Evolutionary conservation across 1,284 basidiomycete species (phyloP).

Genomic region (Naganishia sp.): DNA sequence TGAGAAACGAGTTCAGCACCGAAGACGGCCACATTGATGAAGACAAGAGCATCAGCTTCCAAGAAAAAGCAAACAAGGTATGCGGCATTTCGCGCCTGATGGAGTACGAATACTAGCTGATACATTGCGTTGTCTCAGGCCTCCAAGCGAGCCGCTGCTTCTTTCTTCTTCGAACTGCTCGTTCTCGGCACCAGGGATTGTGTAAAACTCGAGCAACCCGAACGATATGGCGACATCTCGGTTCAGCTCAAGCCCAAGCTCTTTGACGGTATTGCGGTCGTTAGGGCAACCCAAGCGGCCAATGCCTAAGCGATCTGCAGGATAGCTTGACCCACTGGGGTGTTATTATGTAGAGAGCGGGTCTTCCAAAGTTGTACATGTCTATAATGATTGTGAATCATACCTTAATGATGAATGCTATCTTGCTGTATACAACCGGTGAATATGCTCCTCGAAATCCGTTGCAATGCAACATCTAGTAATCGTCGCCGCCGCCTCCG

Average conservation of each 20-base stretch:
- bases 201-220: slow-evolving; percentile 72
- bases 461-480: slow-evolving; percentile 58
- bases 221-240: slow-evolving; percentile 81
- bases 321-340: too few species aligned
- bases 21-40: slow-evolving; percentile 47
- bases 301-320: slow-evolving; percentile 27
- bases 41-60: slow-evolving; percentile 70
- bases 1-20: slow-evolving; percentile 67
- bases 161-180: slow-evolving; percentile 97
- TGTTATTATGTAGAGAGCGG: background rate
- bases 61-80: slow-evolving; percentile 71
- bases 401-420: background rate
- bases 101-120: background rate
- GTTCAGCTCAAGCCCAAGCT: slow-evolving; percentile 79
- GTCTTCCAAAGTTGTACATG: background rate
- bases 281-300: slow-evolving; percentile 7
- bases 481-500: slow-evolving; percentile 74
- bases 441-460: background rate
- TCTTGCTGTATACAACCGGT: slow-evolving; percentile 9
- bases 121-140: slow-evolving; percentile 58
- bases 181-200: slow-evolving; percentile 91
- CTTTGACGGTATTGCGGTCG: slow-evolving; percentile 43
- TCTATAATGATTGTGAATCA: background rate
- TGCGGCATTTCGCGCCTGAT: slow-evolving; percentile 38
- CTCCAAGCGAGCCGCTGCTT: slow-evolving; percentile 82